Conservation (phyloP, 371 early-diverging fungal genomes). For the Mortierella sp. region DNA sequence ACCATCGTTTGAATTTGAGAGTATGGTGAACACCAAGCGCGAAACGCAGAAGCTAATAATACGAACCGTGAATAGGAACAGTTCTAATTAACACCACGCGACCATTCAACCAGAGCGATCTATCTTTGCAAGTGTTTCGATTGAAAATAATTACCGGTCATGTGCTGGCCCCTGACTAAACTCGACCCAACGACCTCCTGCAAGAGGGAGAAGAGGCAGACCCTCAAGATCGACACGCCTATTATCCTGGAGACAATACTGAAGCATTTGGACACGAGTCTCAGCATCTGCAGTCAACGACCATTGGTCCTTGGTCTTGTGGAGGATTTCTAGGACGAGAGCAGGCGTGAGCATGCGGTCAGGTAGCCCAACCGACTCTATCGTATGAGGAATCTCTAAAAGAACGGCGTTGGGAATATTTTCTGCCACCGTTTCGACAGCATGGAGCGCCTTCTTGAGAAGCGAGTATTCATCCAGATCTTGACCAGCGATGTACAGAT, state of each 20-base stretch:
- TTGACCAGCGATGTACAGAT: too few species aligned
- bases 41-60: too few species aligned
- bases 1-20: too few species aligned
- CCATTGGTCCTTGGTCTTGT: background rate
- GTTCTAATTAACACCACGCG: too few species aligned
- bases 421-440: too few species aligned
- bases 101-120: too few species aligned
- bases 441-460: slow-evolving; percentile 2
- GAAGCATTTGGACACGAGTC: slow-evolving; percentile 1
- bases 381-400: background rate
- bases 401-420: background rate
- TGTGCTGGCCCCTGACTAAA: too few species aligned
- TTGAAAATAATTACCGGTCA: too few species aligned
- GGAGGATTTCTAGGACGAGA: background rate
- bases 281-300: background rate
- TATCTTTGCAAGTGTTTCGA: too few species aligned
- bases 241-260: slow-evolving; percentile 11
- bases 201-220: slow-evolving; percentile 11
- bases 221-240: slow-evolving; percentile 10
- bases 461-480: too few species aligned
- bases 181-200: slow-evolving; percentile 10
- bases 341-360: slow-evolving; percentile 4
- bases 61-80: too few species aligned
- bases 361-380: background rate
- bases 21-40: too few species aligned